Conservation (phyloP, 2,329 filamentous ascomycete species). For the Colletotrichum tropicicola region DNA sequence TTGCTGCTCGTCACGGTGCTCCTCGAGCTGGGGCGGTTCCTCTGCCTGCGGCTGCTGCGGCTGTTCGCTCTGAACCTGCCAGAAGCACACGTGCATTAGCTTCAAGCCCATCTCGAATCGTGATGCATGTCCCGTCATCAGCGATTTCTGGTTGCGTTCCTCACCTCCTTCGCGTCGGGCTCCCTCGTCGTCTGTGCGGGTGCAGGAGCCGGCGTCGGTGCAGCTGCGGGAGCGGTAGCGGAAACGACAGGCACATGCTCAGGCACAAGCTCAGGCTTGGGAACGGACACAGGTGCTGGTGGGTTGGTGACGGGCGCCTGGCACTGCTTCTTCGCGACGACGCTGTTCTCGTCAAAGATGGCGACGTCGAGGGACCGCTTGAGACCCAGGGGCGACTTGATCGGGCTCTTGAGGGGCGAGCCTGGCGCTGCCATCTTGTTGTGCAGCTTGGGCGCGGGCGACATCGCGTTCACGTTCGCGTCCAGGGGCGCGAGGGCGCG, state of each 20-base stretch:
- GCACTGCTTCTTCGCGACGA: slow-evolving; percentile 33
- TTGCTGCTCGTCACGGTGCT: slow-evolving; percentile 1
- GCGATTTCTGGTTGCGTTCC: neutral
- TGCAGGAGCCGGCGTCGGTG: neutral
- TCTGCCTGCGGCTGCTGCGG: neutral
- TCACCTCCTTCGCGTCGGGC: slow-evolving; percentile 7
- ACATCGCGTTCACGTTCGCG: slow-evolving; percentile 56
- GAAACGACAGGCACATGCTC: neutral
- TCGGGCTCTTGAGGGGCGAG: slow-evolving; percentile 25
- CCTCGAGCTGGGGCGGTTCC: neutral
- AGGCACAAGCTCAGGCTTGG: neutral
- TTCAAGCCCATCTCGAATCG: neutral
- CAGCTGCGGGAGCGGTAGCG: neutral
- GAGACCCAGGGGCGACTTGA: slow-evolving; percentile 25
- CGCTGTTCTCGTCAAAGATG: slow-evolving; percentile 27
- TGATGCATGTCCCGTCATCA: neutral
- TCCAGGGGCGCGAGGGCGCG: slow-evolving; percentile 58
- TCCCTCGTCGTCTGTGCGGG: neutral
- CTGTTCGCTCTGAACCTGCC: neutral
- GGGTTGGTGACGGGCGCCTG: slow-evolving; percentile 26
- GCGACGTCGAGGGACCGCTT: slow-evolving; percentile 25
- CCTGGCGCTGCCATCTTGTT: slow-evolving; percentile 19
- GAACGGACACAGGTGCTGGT: neutral
- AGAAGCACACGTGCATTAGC: neutral
- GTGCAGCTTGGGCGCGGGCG: slow-evolving; percentile 39